These are phyloP conservation scores for Lichtheimia hyalospora DNA, from an alignment of 371 early-diverging fungal genomes.

Conservation along the genomic window DNA sequence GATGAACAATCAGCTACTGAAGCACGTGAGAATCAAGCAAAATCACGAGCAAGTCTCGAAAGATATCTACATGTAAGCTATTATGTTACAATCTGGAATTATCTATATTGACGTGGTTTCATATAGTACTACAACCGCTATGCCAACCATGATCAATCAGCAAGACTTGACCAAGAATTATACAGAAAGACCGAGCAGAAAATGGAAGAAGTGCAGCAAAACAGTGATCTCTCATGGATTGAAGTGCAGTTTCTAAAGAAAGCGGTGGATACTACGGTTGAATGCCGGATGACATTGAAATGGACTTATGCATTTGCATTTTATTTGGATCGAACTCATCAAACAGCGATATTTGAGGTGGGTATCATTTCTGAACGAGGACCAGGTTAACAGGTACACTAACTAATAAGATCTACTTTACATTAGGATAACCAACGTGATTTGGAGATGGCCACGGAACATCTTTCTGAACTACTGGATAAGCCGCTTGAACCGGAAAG, in stretches of 20 bases:
- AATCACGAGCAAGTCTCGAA: conserved; percentile 79
- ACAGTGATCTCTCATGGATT: conserved; percentile 88
- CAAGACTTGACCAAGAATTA: conserved; percentile 81
- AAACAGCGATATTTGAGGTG: conserved; percentile 81
- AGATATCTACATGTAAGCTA: conserved; percentile 83
- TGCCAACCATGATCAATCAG: conserved; percentile 92
- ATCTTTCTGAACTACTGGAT: conserved; percentile 87
- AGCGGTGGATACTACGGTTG: conserved; percentile 80
- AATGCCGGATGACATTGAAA: conserved; percentile 83
- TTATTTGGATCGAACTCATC: conserved; percentile 77
- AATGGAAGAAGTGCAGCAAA: conserved; percentile 90
- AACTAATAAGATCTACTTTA: background rate
- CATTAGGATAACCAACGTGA: conserved; percentile 91
- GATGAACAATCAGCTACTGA: conserved; percentile 73
- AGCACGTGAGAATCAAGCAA: conserved; percentile 74
- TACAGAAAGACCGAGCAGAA: conserved; percentile 81
- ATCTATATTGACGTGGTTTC: background rate
- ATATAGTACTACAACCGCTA: conserved; percentile 88
- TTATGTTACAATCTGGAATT: background rate
- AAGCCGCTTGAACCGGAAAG: conserved; percentile 75
- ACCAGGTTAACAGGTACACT: background rate
- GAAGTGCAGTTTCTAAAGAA: conserved; percentile 93
- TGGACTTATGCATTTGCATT: conserved; percentile 95
- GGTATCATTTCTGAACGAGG: background rate
- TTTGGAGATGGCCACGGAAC: conserved; percentile 94